A percentile compares a stretch with the other conserved stretches of the same genome.
Conservation (phyloP, 2,329 filamentous ascomycete species). For the Balansia obtecta region DNA sequence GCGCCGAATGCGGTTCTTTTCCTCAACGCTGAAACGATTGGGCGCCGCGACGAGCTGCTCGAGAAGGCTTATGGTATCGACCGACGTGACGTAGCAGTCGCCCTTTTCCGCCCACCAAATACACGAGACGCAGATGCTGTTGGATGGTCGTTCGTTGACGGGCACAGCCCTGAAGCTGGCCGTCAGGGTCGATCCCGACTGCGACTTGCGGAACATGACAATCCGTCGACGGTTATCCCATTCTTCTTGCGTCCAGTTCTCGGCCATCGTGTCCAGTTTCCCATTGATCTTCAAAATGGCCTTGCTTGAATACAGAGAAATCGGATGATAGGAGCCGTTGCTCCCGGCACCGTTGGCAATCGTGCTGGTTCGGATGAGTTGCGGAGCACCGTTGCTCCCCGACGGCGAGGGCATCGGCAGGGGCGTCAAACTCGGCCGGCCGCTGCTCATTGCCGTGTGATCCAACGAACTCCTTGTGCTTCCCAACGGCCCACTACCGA, state of each 20-base stretch:
- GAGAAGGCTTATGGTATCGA: constrained; percentile 91
- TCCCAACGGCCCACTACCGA: constrained; percentile 25
- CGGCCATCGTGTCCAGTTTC: constrained; percentile 72
- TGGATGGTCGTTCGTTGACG: constrained; percentile 64
- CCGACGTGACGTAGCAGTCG: constrained; percentile 88
- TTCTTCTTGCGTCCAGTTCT: constrained; percentile 75
- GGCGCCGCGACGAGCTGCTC: constrained; percentile 71
- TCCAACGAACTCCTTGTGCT: constrained; percentile 29
- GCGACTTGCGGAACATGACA: constrained; percentile 76
- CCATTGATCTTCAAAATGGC: constrained; percentile 76
- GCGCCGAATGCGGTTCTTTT: constrained; percentile 94
- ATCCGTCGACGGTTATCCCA: constrained; percentile 67
- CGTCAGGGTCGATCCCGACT: constrained; percentile 69
- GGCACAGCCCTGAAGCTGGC: constrained; percentile 70
- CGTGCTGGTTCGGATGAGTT: constrained; percentile 45
- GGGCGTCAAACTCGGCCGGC: constrained; percentile 33
- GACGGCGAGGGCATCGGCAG: constrained; percentile 32
- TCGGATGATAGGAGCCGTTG: constrained; percentile 54
- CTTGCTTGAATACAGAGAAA: constrained; percentile 72
- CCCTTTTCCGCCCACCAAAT: constrained; percentile 92
- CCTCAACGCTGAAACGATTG: constrained; percentile 82
- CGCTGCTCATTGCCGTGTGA: constrained; percentile 27
- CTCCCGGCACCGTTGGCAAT: constrained; percentile 26
- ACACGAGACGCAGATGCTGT: constrained; percentile 92
- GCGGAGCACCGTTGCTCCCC: constrained; percentile 25